Evolutionary conservation across 176 grass and related monocot genomes (phyloP), one percentile per base, ranked within the genome.

Genomic region (Typha latifolia): DNA sequence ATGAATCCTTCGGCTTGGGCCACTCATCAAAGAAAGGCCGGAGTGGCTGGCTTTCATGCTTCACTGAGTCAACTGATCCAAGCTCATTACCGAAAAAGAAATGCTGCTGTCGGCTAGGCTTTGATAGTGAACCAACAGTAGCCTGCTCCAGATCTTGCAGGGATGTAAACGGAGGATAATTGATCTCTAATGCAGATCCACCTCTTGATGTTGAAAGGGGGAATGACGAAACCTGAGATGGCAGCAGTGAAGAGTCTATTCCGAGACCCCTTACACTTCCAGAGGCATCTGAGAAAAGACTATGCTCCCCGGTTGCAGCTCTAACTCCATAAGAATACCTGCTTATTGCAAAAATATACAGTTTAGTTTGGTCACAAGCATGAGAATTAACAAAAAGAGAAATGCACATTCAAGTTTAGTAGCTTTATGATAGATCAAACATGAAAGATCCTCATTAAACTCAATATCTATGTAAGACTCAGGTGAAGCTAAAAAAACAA

Each of bases 11-110:
- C 12, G 81, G 61, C 73, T 81, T 80, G 2, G 92, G 92, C 92
- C 92, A 96, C 66, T 96, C 82, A 66, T 96, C 88, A 15, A 91
- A 83, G 80, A 96, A 96, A n/a, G 87, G 88, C 21, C 71, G 91
- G 57, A 96, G 84, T 5, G 76, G 71, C 47, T 86, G 87, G 74
- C 76, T 83, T 67, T 81, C 85, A 73, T 90, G 73, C 80, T 87
- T 85, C 26, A 32, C 49, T 0, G 62, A 49, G 43, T 85, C 72
- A 0, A 55, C 49, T 23, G 32, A 26, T n/a, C 67, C 74, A 62
- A 43, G 71, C 67, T 84, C 78, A n/a, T 20, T 77, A 1, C 84
- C 67, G 0, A 79, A 64, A 48, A 88, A 82, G 5, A 77, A 90
- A 0, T 74, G 73, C 3, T 77, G 80, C 80, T 72, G 72, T 48